Percentiles rank a stretch among this genome's conserved stretches.
These are phyloP conservation scores for Mycocentrospora acerina DNA, from an alignment of 2,329 filamentous ascomycete species.

Conservation along the genomic window DNA sequence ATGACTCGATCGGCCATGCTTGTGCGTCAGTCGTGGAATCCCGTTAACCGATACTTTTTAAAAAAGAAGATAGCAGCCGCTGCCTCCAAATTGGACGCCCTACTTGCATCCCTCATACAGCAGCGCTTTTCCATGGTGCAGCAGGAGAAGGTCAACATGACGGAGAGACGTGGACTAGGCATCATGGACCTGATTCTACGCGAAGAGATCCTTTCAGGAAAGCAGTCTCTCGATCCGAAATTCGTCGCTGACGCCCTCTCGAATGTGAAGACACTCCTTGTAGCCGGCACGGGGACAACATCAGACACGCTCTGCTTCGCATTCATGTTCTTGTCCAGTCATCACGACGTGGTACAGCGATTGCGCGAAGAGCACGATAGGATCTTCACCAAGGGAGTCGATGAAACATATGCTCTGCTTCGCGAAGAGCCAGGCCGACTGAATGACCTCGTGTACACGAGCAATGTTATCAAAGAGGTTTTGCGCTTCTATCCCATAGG, in stretches of 20 bases:
- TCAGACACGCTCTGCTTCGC: constrained; percentile 33
- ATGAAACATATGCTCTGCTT: constrained; percentile 43
- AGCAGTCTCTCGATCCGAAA: constrained; percentile 25
- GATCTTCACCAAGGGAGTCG: constrained; percentile 50
- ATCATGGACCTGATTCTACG: constrained; percentile 38
- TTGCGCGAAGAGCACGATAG: constrained; percentile 53
- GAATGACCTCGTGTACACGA: constrained; percentile 55
- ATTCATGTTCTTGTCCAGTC: constrained; percentile 31
- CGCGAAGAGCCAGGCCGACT: constrained; percentile 48
- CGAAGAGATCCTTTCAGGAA: constrained; percentile 23
- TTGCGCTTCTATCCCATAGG: constrained; percentile 56
- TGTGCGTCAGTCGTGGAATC: constrained; percentile 21
- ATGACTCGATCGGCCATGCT: constrained; percentile 14
- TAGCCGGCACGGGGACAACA: constrained; percentile 49
- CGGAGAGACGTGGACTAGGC: constrained; percentile 38
- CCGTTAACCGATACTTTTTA: constrained; percentile 15
- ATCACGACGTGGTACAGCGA: constrained; percentile 28
- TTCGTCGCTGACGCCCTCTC: constrained; percentile 42
- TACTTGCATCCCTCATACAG: constrained; percentile 38
- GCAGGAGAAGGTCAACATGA: constrained; percentile 35
- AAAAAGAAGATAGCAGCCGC: constrained; percentile 10
- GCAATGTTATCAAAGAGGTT: constrained; percentile 56
- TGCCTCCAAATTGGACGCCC: constrained; percentile 29
- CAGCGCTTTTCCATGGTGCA: constrained; percentile 40
- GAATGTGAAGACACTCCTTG: constrained; percentile 44